Evolutionary conservation across 106 monocot species (phyloP).

Genomic region (Allium sativum): DNA sequence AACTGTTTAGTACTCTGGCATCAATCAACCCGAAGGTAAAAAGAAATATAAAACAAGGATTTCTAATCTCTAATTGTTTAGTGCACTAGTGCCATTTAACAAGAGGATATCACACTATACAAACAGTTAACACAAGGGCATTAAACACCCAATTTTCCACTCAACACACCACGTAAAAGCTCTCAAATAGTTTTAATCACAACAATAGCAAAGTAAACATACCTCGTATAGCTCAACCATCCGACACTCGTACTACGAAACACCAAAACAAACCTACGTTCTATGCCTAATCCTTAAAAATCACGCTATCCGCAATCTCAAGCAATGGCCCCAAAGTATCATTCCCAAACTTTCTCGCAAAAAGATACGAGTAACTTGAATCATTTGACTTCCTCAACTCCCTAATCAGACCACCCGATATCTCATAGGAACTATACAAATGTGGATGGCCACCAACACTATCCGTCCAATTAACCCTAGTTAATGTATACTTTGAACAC

Average conservation of each 20-base stretch:
- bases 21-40: too few species aligned
- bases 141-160: not conserved
- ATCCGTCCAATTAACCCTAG: conserved; percentile 85
- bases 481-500: conserved; percentile 56
- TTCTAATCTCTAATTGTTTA: too few species aligned
- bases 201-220: not conserved
- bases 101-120: too few species aligned
- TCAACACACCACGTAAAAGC: not conserved
- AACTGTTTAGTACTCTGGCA: too few species aligned
- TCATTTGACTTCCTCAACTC: conserved; percentile 58
- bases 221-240: not conserved
- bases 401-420: conserved; percentile 37
- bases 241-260: not conserved
- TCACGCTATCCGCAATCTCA: conserved; percentile 41
- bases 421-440: conserved; percentile 38
- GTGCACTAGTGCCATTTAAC: too few species aligned
- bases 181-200: not conserved
- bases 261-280: not conserved
- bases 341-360: conserved; percentile 72
- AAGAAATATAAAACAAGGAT: too few species aligned
- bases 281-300: conserved; percentile 38
- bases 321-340: conserved; percentile 51
- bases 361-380: conserved; percentile 47
- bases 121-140: too few species aligned
- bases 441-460: conserved; percentile 79